Base-by-base conservation (phyloP, 495 filamentous ascomycete species). In the Aspergillus homomorphus region DNA sequence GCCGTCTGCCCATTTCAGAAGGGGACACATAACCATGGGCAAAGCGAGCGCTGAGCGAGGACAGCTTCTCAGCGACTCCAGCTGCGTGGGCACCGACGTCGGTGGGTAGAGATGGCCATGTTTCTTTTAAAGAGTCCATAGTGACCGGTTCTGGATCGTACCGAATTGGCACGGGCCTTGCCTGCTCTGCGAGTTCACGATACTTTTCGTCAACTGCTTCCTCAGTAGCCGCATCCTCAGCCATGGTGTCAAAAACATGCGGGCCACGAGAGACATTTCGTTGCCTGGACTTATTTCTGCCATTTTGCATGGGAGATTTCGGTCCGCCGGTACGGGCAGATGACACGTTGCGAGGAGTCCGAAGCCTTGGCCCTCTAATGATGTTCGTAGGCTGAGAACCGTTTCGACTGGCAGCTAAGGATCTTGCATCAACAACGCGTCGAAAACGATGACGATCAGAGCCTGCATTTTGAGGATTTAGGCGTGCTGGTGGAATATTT, bases 91-190 rank as follows among this genome's bases (percentile, higher is more conserved):
- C 67, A n/a, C 67, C 65, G 3, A 48, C 33, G 41, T 68, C 66
- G 0, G 67, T 71, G 6, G 77, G 76, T 9, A 80, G 57, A 43
- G 73, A 69, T 43, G 77, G 77, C 77, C 76, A 79, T 0, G 74
- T 79, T 44, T 74, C 66, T 48, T 64, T 67, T 51, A 79, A 49
- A 30, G 63, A 63, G 20, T 65, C 60, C 43, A 69, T 61, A 54
- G 65, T 60, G 48, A 71, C 67, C 0, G 65, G 51, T 24, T 60
- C 58, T 8, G 77, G 77, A 20, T 65, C 62, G 43, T 79, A 79
- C 26, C 69, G 73, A 49, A 69, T 59, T 10, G 73, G 65, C 4
- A 51, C 57, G 5, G 72, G 72, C 9, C 66, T 73, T 7, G 54
- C 52, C 58, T 71, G 68, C 20, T 72, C 50, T 10, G 63, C 49